Conservation (phyloP, 2,329 filamentous ascomycete genomes). For the Amylocarpus encephaloides region DNA sequence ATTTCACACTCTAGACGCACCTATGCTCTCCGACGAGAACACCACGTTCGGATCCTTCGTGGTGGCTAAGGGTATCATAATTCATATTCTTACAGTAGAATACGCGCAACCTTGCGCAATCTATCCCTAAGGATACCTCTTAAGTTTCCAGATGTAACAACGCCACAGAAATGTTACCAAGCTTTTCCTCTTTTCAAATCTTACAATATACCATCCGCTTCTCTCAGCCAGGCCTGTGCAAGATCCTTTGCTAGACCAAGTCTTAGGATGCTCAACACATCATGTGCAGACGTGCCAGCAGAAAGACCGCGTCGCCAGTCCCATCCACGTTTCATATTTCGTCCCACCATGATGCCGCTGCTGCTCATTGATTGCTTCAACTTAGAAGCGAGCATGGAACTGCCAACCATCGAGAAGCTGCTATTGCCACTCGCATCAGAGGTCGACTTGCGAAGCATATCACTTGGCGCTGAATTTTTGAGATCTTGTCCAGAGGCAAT, state of each 20-base stretch:
- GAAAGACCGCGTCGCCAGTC: conserved; percentile 60
- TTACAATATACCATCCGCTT: conserved; percentile 44
- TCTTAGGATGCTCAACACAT: conserved; percentile 68
- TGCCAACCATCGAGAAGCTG: conserved; percentile 63
- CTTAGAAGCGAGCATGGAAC: conserved; percentile 61
- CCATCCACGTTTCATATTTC: conserved; percentile 58
- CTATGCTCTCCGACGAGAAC: no score
- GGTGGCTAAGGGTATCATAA: conserved; percentile 1
- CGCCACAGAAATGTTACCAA: conserved; percentile 12
- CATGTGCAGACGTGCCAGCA: conserved; percentile 53
- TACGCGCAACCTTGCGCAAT: background rate
- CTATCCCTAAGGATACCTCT: background rate
- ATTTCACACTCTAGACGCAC: no score
- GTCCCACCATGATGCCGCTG: conserved; percentile 42
- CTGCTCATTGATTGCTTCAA: conserved; percentile 54
- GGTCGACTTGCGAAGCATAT: conserved; percentile 61
- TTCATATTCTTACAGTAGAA: background rate
- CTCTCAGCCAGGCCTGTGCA: conserved; percentile 60
- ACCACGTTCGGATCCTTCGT: no score
- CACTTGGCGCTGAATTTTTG: conserved; percentile 56
- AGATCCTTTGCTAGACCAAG: conserved; percentile 69
- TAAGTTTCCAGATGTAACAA: conserved; percentile 4
- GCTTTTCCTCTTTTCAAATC: conserved; percentile 7
- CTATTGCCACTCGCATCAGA: conserved; percentile 47
- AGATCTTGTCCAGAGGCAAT: conserved; percentile 61